Evolutionary conservation across 768 basidiomycete genomes (phyloP).

Genomic region (Lactarius hatsudake): DNA sequence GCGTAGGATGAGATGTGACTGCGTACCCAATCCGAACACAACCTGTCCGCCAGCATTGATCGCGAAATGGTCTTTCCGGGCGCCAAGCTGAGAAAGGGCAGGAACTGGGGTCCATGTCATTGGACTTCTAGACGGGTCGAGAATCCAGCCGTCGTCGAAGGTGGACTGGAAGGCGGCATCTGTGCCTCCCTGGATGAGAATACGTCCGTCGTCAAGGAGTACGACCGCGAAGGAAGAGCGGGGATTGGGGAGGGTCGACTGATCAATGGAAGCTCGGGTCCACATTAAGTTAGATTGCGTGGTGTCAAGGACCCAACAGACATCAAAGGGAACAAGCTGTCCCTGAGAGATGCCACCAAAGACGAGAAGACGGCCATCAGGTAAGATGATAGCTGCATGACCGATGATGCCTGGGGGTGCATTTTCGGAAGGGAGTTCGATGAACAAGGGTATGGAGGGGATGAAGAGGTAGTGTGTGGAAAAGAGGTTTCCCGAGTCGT

Average conservation of each 20-base stretch:
- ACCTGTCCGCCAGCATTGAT: slow-evolving; percentile 57
- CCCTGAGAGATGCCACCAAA: slow-evolving; percentile 66
- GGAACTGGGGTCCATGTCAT: slow-evolving; percentile 58
- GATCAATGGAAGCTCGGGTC: slow-evolving; percentile 43
- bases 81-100: slow-evolving; percentile 55
- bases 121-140: slow-evolving; percentile 53
- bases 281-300: slow-evolving; percentile 47
- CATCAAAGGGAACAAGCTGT: slow-evolving; percentile 52
- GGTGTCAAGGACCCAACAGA: slow-evolving; percentile 64
- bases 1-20: neutral
- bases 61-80: slow-evolving; percentile 73
- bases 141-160: slow-evolving; percentile 69
- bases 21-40: slow-evolving; percentile 76
- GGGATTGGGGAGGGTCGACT: slow-evolving; percentile 47
- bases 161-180: slow-evolving; percentile 50
- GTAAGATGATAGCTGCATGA: slow-evolving; percentile 66
- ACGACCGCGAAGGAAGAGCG: slow-evolving; percentile 63
- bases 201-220: slow-evolving; percentile 47
- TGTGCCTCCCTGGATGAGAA: slow-evolving; percentile 79
- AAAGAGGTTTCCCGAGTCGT: slow-evolving; percentile 66
- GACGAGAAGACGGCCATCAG: slow-evolving; percentile 66
- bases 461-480: slow-evolving; percentile 64
- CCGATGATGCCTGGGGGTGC: slow-evolving; percentile 71
- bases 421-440: slow-evolving; percentile 48
- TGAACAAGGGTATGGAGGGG: slow-evolving; percentile 50